Evolutionary conservation across 805 yeast genomes (phyloP).

Genomic region (Sugiyamaella lignohabitans): DNA sequence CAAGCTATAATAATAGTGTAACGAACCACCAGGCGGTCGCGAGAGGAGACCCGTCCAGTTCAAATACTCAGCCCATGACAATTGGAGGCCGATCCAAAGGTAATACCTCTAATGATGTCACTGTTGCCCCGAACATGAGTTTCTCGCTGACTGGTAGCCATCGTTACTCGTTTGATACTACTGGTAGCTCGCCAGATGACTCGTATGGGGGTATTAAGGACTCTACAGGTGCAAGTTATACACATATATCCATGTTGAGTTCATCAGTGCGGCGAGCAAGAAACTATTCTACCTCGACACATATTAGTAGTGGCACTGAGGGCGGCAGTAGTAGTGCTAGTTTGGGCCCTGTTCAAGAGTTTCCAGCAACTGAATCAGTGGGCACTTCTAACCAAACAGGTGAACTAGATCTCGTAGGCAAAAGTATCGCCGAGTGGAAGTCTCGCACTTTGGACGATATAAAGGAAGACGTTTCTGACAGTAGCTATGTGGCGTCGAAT

Average conservation of each 20-base stretch:
- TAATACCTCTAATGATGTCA: neutral
- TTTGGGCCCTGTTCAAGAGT: too few relatives aligned
- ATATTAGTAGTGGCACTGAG: neutral
- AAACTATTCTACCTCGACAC: neutral
- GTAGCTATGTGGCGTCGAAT: neutral
- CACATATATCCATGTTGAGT: constrained; percentile 11
- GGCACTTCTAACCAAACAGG: neutral
- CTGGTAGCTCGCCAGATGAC: constrained; percentile 15
- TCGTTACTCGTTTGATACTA: constrained; percentile 1
- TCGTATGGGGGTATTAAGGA: constrained; percentile 10
- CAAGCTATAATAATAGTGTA: neutral
- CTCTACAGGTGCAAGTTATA: constrained; percentile 10
- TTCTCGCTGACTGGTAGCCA: neutral
- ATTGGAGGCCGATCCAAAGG: neutral
- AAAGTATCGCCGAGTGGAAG: constrained; percentile 9
- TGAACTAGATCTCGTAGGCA: constrained; percentile 4
- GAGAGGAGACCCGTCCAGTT: too few relatives aligned
- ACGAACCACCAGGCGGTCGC: neutral
- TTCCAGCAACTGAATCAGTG: neutral
- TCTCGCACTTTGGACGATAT: constrained; percentile 10
- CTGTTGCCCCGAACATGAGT: neutral
- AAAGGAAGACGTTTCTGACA: constrained; percentile 8
- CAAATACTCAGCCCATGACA: neutral
- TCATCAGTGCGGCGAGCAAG: neutral
- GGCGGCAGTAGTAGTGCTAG: neutral